phyloP scores from a whole-genome alignment of 2,329 filamentous ascomycete genomes.

The Bertia moriformis region DNA sequence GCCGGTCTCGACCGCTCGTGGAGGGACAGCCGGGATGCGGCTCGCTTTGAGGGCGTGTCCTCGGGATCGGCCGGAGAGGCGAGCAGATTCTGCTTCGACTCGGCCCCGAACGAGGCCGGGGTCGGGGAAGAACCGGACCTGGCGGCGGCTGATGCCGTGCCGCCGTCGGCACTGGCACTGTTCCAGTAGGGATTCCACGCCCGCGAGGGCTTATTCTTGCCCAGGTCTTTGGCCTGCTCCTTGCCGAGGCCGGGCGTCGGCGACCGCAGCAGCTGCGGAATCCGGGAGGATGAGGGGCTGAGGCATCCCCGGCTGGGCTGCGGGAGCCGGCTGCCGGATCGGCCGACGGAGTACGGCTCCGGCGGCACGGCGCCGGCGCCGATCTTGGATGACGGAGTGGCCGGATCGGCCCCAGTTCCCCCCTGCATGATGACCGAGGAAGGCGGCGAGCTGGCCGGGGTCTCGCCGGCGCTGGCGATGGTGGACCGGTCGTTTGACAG shows the following conservation, averaged over 20 bases:
- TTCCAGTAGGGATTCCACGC: not conserved
- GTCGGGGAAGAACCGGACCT: not conserved
- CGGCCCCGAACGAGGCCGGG: no score
- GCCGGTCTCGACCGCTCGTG: not conserved
- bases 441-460: slow-evolving; percentile 52
- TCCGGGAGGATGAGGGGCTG: not conserved
- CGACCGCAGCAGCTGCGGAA: not conserved
- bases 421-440: slow-evolving; percentile 47
- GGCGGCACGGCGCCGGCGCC: no score
- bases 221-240: no score
- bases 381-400: slow-evolving; percentile 21
- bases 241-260: no score
- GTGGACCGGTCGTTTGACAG: slow-evolving; percentile 69
- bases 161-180: not conserved
- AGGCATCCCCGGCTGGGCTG: no score
- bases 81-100: not conserved
- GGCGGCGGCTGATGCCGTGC: not conserved
- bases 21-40: not conserved
- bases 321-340: no score
- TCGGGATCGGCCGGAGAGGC: not conserved
- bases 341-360: no score
- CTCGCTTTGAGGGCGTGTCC: not conserved
- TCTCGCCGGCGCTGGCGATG: slow-evolving; percentile 54
- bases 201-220: not conserved
- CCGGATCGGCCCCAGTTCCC: slow-evolving; percentile 32